Evolutionary conservation across 1,139 yeast species (phyloP), one percentile per base, ranked within the genome.

Genomic region (Kazachstania sp.): DNA sequence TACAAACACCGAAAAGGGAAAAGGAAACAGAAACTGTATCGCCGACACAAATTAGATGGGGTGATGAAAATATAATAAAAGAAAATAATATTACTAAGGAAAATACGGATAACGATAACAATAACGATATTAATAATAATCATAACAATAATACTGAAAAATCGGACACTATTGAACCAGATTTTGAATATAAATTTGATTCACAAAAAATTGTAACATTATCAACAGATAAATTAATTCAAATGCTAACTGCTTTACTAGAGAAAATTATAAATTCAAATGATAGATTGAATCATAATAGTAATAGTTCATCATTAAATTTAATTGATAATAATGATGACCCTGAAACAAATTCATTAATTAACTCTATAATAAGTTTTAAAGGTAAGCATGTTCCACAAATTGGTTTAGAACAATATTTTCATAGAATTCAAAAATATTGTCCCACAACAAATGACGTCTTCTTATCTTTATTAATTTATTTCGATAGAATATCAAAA

Each of bases 361-460:
- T 56, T 44, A 49, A 55, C 38, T 50, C 58, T 4, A 90, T 92
- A 2, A 69, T 90, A 51, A 94, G 97, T 42, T 92, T 92, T 64
- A 97, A 88, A 63, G 98, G 98, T 18, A 80, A 95, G 45, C 94
- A 90, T 63, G 82, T 92, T 15, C 99, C 99, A 1, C 96, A 95
- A 12, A 92, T 92, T 47, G 80, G 92, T 9, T 74, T 94, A 45
- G 90, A 87, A 61, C 94, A 95, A 16, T 92, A 92, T 64, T 73
- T 92, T 50, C 78, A 88, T 37, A 79, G 98, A 60, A 94, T 92
- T 30, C 77, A 92, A 62, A 92, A 90, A 66, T 94, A 92, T 67
- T 92, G 99, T 66, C 98, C 99, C 0, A 94, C 94, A 19, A 90
- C 98, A 2, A 92, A 92, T 67, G 98, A 94, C 63, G 97, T 94